Percentiles rank a stretch among this genome's conserved stretches.
Conservation (phyloP, 2,329 filamentous ascomycete genomes). For the Colletotrichum sp. region DNA sequence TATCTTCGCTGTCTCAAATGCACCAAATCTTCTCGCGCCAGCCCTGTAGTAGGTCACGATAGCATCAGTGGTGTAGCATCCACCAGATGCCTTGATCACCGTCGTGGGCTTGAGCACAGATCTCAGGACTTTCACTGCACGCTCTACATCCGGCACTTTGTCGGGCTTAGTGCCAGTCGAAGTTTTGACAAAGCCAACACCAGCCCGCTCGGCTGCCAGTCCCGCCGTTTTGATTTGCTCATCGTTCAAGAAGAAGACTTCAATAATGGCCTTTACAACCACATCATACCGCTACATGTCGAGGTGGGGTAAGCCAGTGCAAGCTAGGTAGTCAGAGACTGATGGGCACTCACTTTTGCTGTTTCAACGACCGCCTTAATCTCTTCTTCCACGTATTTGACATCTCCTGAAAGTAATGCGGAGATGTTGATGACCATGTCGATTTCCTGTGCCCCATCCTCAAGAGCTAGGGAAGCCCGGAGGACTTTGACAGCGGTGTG, state of each 20-base stretch:
- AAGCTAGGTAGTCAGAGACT: background rate
- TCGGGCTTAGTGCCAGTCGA: slow-evolving; percentile 48
- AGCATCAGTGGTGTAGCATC: background rate
- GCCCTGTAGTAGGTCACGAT: background rate
- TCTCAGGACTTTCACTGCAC: background rate
- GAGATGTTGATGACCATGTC: slow-evolving; percentile 68
- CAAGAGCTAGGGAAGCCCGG: slow-evolving; percentile 53
- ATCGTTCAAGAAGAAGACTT: slow-evolving; percentile 60
- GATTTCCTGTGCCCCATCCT: slow-evolving; percentile 56
- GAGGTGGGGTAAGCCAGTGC: background rate
- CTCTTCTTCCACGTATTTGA: slow-evolving; percentile 60
- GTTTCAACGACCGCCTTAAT: slow-evolving; percentile 54
- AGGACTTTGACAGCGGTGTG: slow-evolving; percentile 57
- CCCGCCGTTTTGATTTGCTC: slow-evolving; percentile 58
- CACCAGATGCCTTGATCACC: background rate
- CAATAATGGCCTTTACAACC: slow-evolving; percentile 64
- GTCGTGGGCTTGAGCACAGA: background rate
- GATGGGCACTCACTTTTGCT: slow-evolving; percentile 42
- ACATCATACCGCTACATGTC: background rate
- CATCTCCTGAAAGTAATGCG: slow-evolving; percentile 61
- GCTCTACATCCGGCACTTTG: background rate
- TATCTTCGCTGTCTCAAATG: background rate
- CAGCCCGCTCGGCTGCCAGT: slow-evolving; percentile 54
- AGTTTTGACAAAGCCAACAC: slow-evolving; percentile 65
- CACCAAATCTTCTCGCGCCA: background rate